Base-by-base conservation (phyloP, 352 stramenopile genomes). In the Blastocystis sp. region DNA sequence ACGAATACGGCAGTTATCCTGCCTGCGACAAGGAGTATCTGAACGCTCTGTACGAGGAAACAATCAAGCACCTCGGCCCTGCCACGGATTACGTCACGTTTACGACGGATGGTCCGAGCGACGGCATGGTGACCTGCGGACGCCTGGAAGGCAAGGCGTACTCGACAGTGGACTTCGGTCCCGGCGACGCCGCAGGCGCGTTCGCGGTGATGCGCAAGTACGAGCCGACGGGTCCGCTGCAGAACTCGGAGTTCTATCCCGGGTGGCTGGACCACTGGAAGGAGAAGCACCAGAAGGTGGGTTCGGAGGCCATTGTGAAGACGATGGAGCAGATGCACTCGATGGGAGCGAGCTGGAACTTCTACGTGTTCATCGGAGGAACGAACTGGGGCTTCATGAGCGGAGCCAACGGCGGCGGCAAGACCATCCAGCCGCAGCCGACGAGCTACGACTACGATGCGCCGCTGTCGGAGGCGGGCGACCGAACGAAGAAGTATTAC, bases 291-390 rank as follows among this genome's bases (percentile, higher is more conserved):
- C 36, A 84, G 40, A 51, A 48, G 36, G 87, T 42, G 27, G 59
- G 18, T 2, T 88, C 71, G 14, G 29, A 56, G 38, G 29, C 34
- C 4, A 61, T 89, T 29, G 7, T 87, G 38, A 49, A 84, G n/a
- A 81, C 78, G 11, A 44, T 87, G 71, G 18, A 14, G 32, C 16
- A 87, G n/a, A 79, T 86, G 87, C 53, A 88, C 29, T 7, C 24
- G 27, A 36, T 48, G 21, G 84, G 87, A 49, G 79, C 67, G 6
- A 84, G 16, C 27, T 53, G 90, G 27, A 89, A 87, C 87, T 76
- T 90, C n/a, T 90, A 90, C 56, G 90, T 90, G 88, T 85, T 78
- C 18, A 87, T 90, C 65, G 88, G 88, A n/a, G 88, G 88, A 27
- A 90, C 88, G 24, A 89, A 89, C 81, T 90, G 85, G 40, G 88